These are phyloP conservation scores for Botrytis galanthina DNA, from an alignment of 2,329 filamentous ascomycete species.

Conservation along the genomic window DNA sequence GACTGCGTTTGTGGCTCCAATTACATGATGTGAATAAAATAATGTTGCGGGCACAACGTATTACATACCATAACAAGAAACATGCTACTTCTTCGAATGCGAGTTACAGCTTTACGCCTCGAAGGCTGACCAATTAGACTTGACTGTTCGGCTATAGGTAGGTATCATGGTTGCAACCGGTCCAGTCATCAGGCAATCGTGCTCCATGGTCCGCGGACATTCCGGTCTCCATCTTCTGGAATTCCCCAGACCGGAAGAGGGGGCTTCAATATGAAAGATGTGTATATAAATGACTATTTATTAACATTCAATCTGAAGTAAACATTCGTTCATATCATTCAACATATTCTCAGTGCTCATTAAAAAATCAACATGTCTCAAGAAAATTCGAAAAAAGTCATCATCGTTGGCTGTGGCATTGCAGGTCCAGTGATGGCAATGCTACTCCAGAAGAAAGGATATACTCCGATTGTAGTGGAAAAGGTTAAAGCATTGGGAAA, in stretches of 20 bases:
- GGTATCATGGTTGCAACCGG: neutral
- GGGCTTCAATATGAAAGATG: neutral
- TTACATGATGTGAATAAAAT: neutral
- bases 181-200: neutral
- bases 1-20: neutral
- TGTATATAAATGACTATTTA: neutral
- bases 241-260: neutral
- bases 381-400: slow-evolving; percentile 12
- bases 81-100: neutral
- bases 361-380: slow-evolving; percentile 2
- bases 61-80: neutral
- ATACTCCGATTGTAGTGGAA: slow-evolving; percentile 23
- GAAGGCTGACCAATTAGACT: neutral
- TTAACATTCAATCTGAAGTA: neutral
- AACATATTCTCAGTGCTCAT: neutral
- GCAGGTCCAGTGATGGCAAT: slow-evolving; percentile 23
- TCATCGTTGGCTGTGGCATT: slow-evolving; percentile 23
- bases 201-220: neutral
- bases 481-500: slow-evolving; percentile 18
- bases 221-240: neutral
- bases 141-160: neutral
- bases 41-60: neutral
- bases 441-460: slow-evolving; percentile 24
- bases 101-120: neutral
- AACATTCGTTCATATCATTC: neutral